A percentile compares a stretch with the other conserved stretches of the same genome.
Conservation (phyloP, 805 yeast genomes). For the Kodamaea laetipori region DNA sequence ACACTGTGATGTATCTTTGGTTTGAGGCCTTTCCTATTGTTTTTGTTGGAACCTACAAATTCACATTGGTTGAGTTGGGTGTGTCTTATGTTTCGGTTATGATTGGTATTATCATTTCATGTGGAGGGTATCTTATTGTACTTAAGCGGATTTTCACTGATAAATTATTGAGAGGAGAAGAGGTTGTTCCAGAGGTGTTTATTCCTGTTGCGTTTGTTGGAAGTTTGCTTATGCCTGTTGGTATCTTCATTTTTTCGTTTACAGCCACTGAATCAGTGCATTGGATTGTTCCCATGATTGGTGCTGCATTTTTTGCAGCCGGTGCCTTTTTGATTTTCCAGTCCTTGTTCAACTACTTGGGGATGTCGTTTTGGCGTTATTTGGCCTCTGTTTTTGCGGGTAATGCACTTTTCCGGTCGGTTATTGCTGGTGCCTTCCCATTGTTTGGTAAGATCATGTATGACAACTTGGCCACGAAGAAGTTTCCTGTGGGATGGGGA, state of each 20-base stretch:
- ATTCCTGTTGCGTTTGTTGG: slow-evolving; percentile 27
- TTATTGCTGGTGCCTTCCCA: slow-evolving; percentile 61
- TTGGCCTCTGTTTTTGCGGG: slow-evolving; percentile 63
- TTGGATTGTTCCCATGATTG: slow-evolving; percentile 26
- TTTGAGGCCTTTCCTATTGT: slow-evolving; percentile 66
- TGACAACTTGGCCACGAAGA: slow-evolving; percentile 45
- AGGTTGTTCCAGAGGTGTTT: slow-evolving; percentile 20
- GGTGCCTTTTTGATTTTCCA: slow-evolving; percentile 47
- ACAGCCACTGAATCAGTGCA: slow-evolving; percentile 20
- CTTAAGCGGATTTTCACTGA: slow-evolving; percentile 17
- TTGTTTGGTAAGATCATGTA: slow-evolving; percentile 65
- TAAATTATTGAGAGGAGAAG: slow-evolving; percentile 15
- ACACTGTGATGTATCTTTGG: slow-evolving; percentile 56
- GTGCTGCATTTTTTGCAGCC: slow-evolving; percentile 22
- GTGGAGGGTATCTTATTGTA: slow-evolving; percentile 13
- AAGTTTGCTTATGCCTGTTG: slow-evolving; percentile 23
- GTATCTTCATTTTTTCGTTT: slow-evolving; percentile 26
- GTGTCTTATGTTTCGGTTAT: slow-evolving; percentile 48
- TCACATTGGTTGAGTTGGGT: slow-evolving; percentile 51
- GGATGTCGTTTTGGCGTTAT: slow-evolving; percentile 49
- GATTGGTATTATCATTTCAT: slow-evolving; percentile 42
- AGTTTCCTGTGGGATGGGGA: slow-evolving; percentile 65
- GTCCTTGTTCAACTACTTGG: slow-evolving; percentile 51
- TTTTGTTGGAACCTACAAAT: slow-evolving; percentile 46
- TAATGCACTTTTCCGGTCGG: slow-evolving; percentile 52